Evolutionary conservation across 2,329 filamentous ascomycete genomes (phyloP), one percentile per base, ranked within the genome.

Genomic region (Didymella lethalis): DNA sequence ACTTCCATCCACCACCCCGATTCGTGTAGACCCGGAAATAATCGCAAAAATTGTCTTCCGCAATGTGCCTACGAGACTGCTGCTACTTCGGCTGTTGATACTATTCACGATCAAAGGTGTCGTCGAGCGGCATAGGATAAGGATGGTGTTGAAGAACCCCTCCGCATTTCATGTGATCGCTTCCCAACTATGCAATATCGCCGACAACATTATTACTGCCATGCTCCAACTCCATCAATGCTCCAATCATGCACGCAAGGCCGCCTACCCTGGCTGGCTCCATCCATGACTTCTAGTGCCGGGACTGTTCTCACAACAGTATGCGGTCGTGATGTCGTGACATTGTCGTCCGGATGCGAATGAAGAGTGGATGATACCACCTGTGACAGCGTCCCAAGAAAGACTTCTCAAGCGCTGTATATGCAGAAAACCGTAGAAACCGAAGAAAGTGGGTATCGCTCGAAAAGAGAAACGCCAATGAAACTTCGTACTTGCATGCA

Each of bases 371-470:
- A 12, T 28, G 16, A 38, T 25, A 44, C 20, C 10, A 40, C 28
- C 54, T 36, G 34, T 28, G 20, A 32, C 34, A 11, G 38, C 28
- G 36, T 44, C 36, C 44, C 7, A n/a, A 10, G 14, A 36, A 29
- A 6, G 31, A 46, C 20, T 29, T 38, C 18, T 20, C n/a, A 14
- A 54, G 38, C 47, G 5, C 56, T 25, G 16, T 36, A 56, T 38
- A 62, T 58, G 61, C 26, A 45, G 49, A 32, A 59, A 34, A 7
- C 16, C 32, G 32, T n/a, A 36, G 32, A 38, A 47, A 66, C 45
- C 60, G 40, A 63, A 66, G 49, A 56, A 66, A 70, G 66, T 26
- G 68, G 69, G 69, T 72, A 71, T 72, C 67, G 47, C 66, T 63
- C 52, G 53, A 58, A 50, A 52, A 59, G 38, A 54, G 23, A 65